Percentiles rank a stretch among this genome's conserved stretches.
Evolutionary conservation across 1,284 basidiomycete species (phyloP).

Genomic region (Phellopilus nigrolimitatus): DNA sequence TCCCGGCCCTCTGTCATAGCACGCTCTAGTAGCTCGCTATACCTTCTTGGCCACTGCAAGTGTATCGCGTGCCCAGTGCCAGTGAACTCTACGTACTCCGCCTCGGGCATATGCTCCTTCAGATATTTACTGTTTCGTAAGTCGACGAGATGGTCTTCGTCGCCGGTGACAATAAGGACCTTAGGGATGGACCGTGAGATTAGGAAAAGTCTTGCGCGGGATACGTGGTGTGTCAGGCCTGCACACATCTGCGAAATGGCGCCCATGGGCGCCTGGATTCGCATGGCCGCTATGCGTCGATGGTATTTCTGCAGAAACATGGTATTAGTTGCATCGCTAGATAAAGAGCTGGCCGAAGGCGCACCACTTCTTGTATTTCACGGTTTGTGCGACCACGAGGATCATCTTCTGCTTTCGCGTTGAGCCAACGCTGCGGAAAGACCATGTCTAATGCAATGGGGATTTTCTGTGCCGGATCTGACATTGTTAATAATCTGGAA

Average conservation of each 20-base stretch:
- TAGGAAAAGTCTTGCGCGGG: slow-evolving; percentile 44
- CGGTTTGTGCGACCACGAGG: slow-evolving; percentile 55
- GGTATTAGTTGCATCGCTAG: background rate
- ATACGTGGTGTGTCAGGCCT: slow-evolving; percentile 64
- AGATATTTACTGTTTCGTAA: slow-evolving; percentile 54
- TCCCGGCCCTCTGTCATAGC: slow-evolving; percentile 47
- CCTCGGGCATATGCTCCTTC: slow-evolving; percentile 60
- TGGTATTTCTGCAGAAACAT: slow-evolving; percentile 40
- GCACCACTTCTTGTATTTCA: slow-evolving; percentile 50
- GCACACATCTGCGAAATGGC: slow-evolving; percentile 74
- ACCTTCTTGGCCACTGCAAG: slow-evolving; percentile 45
- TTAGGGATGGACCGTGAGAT: slow-evolving; percentile 57
- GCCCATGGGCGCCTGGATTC: slow-evolving; percentile 58
- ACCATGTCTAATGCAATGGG: slow-evolving; percentile 55
- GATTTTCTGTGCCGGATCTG: slow-evolving; percentile 47
- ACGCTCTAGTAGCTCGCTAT: slow-evolving; percentile 56
- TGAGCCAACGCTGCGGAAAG: slow-evolving; percentile 57
- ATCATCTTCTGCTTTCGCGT: slow-evolving; percentile 46
- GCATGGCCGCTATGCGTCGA: slow-evolving; percentile 50
- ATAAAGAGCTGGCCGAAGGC: slow-evolving; percentile 17
- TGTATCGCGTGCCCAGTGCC: slow-evolving; percentile 67
- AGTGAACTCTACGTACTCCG: slow-evolving; percentile 62
- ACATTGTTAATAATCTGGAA: slow-evolving; percentile 40
- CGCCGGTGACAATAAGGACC: slow-evolving; percentile 70
- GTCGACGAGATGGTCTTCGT: slow-evolving; percentile 65